Conservation (phyloP, 106 monocot species). For the Acanthochlamys bracteata region DNA sequence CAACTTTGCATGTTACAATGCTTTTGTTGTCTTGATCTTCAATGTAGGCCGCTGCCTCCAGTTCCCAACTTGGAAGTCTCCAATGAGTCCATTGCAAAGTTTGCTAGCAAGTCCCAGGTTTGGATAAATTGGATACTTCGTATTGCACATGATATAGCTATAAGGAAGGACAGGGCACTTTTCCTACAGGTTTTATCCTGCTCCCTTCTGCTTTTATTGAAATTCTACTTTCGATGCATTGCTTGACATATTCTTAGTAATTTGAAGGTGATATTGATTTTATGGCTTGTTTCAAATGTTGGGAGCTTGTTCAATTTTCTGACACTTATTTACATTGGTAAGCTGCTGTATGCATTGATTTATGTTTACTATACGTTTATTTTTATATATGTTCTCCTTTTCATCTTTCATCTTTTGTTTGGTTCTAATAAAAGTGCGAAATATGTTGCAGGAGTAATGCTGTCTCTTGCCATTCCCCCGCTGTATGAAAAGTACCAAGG, state of each 20-base stretch:
- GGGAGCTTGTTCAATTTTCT: conserved; percentile 78
- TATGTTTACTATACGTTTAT: neutral
- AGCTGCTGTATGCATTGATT: conserved; percentile 17
- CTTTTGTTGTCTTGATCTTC: neutral
- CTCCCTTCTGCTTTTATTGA: neutral
- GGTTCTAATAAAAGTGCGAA: neutral
- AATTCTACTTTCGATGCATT: neutral
- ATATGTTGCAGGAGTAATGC: conserved; percentile 38
- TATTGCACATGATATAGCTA: conserved; percentile 47
- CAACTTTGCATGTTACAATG: too few species aligned
- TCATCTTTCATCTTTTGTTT: neutral
- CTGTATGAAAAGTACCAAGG: conserved; percentile 82
- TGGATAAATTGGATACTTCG: conserved; percentile 45
- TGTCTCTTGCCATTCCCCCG: conserved; percentile 49
- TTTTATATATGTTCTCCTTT: neutral
- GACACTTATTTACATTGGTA: conserved; percentile 81
- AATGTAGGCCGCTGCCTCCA: conserved; percentile 39
- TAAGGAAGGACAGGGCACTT: conserved; percentile 49
- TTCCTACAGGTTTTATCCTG: conserved; percentile 41
- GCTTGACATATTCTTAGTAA: conserved; percentile 1
- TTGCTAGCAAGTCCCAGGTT: conserved; percentile 14
- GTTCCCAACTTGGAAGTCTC: conserved; percentile 64
- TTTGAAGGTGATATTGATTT: conserved; percentile 54
- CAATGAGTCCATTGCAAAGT: conserved; percentile 35
- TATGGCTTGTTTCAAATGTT: conserved; percentile 65